These are phyloP conservation scores for Cyclotella kingstonii DNA, from an alignment of 108 stramenopile species.

Conservation along the genomic window DNA sequence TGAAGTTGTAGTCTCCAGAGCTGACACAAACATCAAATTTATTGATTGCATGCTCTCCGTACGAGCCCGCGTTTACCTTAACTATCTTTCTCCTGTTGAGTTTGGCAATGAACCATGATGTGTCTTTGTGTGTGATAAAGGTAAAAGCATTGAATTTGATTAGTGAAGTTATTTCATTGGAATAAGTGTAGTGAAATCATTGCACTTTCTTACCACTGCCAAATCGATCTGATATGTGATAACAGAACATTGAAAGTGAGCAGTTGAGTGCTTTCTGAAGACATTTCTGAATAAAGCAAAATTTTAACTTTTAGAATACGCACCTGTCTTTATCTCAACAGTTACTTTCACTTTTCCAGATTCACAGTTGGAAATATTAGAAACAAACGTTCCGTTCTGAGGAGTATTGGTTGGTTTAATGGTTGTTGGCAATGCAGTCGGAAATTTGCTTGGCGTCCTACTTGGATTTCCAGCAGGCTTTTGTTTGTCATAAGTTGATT, in stretches of 20 bases:
- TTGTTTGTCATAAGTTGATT: conserved; percentile 1
- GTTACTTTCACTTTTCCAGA: conserved; percentile 27
- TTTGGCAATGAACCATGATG: conserved; percentile 29
- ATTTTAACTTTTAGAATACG: conserved; percentile 6
- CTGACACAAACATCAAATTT: conserved; percentile 18
- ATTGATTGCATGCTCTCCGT: conserved; percentile 4
- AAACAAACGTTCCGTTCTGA: not conserved
- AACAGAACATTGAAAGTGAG: not conserved
- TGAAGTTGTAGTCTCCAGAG: conserved; percentile 31
- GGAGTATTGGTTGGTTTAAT: too few species aligned
- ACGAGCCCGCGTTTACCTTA: conserved; percentile 25
- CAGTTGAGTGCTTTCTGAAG: too few species aligned
- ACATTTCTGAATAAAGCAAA: too few species aligned
- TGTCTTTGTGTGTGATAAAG: not conserved
- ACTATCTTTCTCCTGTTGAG: conserved; percentile 8
- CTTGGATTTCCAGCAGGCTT: not conserved
- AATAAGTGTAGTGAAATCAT: too few species aligned
- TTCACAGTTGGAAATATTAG: conserved; percentile 4
- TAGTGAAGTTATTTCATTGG: not conserved
- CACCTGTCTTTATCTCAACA: conserved; percentile 34
- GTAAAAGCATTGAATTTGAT: not conserved
- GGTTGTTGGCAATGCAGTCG: not conserved
- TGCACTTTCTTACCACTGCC: too few species aligned
- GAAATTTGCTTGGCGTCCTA: not conserved
- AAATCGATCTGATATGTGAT: too few species aligned